These are phyloP conservation scores for Nyctanthes arbortristis DNA, from an alignment of 257 asterid genomes.

Conservation along the genomic window DNA sequence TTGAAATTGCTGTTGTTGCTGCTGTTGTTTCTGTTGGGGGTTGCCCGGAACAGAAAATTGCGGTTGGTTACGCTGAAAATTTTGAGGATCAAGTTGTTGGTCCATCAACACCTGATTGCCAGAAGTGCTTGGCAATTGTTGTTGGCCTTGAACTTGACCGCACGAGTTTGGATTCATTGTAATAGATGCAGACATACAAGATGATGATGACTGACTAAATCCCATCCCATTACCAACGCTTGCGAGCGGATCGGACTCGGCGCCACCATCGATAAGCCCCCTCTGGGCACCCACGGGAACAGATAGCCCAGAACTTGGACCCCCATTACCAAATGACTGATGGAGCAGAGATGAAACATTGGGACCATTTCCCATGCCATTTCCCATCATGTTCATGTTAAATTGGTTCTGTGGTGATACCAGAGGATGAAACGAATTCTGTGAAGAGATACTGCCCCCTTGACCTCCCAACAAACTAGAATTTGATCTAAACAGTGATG, in stretches of 20 bases:
- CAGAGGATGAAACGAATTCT: conserved; percentile 56
- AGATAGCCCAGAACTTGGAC: conserved; percentile 16
- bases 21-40: conserved; percentile 53
- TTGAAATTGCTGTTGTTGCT: conserved; percentile 72
- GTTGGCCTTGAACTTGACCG: neutral
- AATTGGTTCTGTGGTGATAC: conserved; percentile 66
- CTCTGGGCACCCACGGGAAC: no score
- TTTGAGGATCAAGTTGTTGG: conserved; percentile 55
- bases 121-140: neutral
- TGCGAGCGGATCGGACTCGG: neutral
- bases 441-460: conserved; percentile 72
- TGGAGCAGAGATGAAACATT: conserved; percentile 34
- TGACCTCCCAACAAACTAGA: conserved; percentile 38
- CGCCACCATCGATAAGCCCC: conserved; percentile 11
- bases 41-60: conserved; percentile 61
- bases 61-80: conserved; percentile 66
- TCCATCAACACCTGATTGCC: neutral
- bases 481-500: conserved; percentile 12
- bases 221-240: conserved; percentile 51
- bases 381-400: neutral
- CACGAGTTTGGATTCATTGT: neutral
- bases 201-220: neutral
- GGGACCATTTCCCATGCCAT: conserved; percentile 6
- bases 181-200: conserved; percentile 21
- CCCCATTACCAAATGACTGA: conserved; percentile 78